Evolutionary conservation across 306 rosid genomes (phyloP).

Genomic region (Abrus precatorius): DNA sequence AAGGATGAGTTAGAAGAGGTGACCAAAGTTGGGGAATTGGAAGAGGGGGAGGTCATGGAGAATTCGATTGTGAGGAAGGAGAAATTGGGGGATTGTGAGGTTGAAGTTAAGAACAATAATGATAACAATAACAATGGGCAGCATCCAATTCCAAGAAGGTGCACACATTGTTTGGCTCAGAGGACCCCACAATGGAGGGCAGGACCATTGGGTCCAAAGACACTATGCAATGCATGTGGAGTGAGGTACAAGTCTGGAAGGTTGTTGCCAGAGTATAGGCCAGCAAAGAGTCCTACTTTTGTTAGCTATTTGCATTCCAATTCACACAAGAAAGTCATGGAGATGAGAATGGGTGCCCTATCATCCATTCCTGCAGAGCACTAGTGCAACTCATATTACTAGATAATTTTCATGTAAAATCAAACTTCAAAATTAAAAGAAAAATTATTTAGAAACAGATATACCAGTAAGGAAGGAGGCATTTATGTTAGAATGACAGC

Average conservation of each 20-base stretch:
- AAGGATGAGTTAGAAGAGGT: slow-evolving; percentile 21
- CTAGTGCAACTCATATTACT: slow-evolving; percentile 16
- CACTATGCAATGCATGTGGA: slow-evolving; percentile 60
- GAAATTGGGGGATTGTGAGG: slow-evolving; percentile 22
- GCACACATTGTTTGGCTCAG: slow-evolving; percentile 53
- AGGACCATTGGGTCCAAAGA: slow-evolving; percentile 55
- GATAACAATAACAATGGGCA: slow-evolving; percentile 29
- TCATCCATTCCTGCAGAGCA: slow-evolving; percentile 27
- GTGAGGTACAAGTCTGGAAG: slow-evolving; percentile 61
- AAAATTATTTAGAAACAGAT: slow-evolving; percentile 28
- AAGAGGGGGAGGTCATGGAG: background rate
- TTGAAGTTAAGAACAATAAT: slow-evolving; percentile 15
- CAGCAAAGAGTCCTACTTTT: slow-evolving; percentile 58
- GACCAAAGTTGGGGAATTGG: background rate
- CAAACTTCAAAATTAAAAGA: slow-evolving; percentile 15
- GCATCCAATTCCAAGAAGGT: slow-evolving; percentile 57
- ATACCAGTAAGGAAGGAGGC: too few species aligned
- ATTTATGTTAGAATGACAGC: background rate
- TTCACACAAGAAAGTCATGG: slow-evolving; percentile 53
- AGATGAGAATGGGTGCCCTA: slow-evolving; percentile 56
- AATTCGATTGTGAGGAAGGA: slow-evolving; percentile 29
- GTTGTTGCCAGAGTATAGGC: slow-evolving; percentile 60
- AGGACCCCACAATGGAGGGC: slow-evolving; percentile 58
- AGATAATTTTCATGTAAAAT: slow-evolving; percentile 30
- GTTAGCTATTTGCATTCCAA: slow-evolving; percentile 52